phyloP scores from a whole-genome alignment of 1,139 yeast species.

The Arxiozyma bovina region DNA sequence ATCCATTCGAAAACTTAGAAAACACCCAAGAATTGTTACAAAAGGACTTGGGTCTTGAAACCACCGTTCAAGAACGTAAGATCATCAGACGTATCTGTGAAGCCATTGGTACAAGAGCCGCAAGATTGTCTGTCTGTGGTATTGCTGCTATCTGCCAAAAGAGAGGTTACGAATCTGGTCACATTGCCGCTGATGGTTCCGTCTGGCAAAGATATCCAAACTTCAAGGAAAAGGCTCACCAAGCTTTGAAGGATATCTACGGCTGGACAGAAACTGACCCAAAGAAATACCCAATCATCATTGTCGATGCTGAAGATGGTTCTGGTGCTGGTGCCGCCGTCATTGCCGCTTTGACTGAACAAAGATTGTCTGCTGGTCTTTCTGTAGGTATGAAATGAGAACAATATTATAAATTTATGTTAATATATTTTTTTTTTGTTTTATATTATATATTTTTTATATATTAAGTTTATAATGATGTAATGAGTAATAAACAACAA shows the following conservation, averaged over 20 bases:
- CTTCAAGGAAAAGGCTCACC: constrained; percentile 82
- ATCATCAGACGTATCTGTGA: constrained; percentile 77
- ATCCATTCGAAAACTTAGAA: constrained; percentile 76
- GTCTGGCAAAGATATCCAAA: constrained; percentile 90
- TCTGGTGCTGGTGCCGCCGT: constrained; percentile 98
- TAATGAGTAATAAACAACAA: neutral
- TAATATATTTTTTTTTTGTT: no score
- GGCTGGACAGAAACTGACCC: constrained; percentile 51
- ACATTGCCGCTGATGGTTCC: constrained; percentile 96
- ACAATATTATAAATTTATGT: neutral
- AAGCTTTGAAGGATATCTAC: constrained; percentile 81
- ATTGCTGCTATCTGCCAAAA: constrained; percentile 90
- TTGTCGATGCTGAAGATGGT: constrained; percentile 94
- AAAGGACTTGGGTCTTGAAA: constrained; percentile 47
- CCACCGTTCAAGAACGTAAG: constrained; percentile 74
- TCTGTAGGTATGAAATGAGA: constrained; percentile 50
- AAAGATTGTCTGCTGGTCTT: constrained; percentile 60
- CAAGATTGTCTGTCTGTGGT: constrained; percentile 90
- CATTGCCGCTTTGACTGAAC: constrained; percentile 86
- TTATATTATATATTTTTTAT: neutral
- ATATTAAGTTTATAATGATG: neutral
- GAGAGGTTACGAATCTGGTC: constrained; percentile 68
- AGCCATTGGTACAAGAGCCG: constrained; percentile 83
- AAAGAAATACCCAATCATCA: constrained; percentile 60
- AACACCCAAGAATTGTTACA: constrained; percentile 65